Evolutionary conservation across 2,329 filamentous ascomycete genomes (phyloP).

Genomic region (Sporothrix schenckii): DNA sequence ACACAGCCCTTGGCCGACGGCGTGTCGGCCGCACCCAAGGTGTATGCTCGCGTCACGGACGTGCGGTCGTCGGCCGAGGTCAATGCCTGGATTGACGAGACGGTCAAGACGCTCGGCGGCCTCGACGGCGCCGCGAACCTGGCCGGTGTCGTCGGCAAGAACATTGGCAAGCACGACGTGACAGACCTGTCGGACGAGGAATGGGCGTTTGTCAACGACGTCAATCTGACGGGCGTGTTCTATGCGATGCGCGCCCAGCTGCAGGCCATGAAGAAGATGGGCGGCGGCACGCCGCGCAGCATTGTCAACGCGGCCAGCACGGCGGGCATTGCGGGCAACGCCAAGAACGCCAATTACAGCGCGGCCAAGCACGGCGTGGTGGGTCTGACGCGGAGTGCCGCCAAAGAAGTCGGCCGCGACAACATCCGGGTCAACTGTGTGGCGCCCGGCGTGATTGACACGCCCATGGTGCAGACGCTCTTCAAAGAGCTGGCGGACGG

Average conservation of each 20-base stretch:
- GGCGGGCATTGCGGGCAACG: constrained; percentile 48
- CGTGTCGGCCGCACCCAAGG: neutral
- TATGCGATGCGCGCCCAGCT: constrained; percentile 48
- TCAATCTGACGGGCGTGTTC: constrained; percentile 56
- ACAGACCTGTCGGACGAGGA: constrained; percentile 33
- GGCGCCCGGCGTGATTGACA: constrained; percentile 40
- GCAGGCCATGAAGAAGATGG: constrained; percentile 37
- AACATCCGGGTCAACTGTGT: constrained; percentile 39
- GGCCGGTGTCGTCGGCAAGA: constrained; percentile 44
- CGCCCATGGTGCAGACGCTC: constrained; percentile 39
- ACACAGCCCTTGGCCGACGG: neutral
- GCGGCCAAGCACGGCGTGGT: constrained; percentile 41
- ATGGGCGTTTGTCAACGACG: constrained; percentile 38
- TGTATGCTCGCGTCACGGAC: constrained; percentile 38
- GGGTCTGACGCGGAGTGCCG: constrained; percentile 41
- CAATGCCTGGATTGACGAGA: constrained; percentile 44
- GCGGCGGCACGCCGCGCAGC: constrained; percentile 39
- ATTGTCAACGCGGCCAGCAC: constrained; percentile 31
- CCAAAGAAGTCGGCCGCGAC: constrained; percentile 39
- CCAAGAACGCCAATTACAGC: constrained; percentile 41
- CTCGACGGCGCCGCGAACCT: constrained; percentile 48
- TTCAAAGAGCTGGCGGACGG: constrained; percentile 43
- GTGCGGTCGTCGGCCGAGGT: constrained; percentile 43
- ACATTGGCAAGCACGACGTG: constrained; percentile 38
- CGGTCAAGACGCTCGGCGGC: constrained; percentile 42